Base-by-base conservation (phyloP, 2,329 filamentous ascomycete species). In the Cladobotryum protrusum region DNA sequence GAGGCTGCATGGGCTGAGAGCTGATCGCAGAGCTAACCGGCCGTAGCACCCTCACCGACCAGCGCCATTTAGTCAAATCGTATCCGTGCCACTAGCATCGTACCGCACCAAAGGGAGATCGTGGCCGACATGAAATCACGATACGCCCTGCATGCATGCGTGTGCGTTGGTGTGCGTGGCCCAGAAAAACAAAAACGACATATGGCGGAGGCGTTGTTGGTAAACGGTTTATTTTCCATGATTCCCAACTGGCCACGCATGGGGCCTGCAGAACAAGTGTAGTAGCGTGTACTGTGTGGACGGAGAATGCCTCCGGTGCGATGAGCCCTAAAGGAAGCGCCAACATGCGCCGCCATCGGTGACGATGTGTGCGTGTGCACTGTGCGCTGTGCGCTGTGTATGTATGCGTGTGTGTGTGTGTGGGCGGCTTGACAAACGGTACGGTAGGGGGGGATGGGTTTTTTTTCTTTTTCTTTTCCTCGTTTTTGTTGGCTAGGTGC, bases 1-100 rank as follows among this genome's bases (percentile, higher is more conserved):
- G 35, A 37, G 35, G 35, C 35, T 37, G 35, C 35, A n/a, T 37
- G 35, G 35, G 35, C 35, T 37, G 17, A 37, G 14, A 13, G 17
- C 14, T 29, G 24, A 29, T 29, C 24, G 24, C 24, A 29, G 11
- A 29, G 24, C 24, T 29, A 29, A 9, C 24, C 24, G 17, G 35
- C 13, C 35, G 14, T n/a, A 37, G 35, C 35, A 37, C 35, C n/a
- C 18, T 42, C 39, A 20, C 15, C 39, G 39, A 42, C 39, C 39
- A 18, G 39, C 18, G 39, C 39, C 18, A 20, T 42, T 42, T 20
- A 14, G 29, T 33, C 20, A 19, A 44, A 44, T 32, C 20, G 42
- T 44, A 29, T 44, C 42, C 42, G 42, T 44, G 20, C 42, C 42
- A 34, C 42, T 44, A 33, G 42, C 42, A 44, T 44, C 42, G 42